phyloP scores from a whole-genome alignment of 2,329 filamentous ascomycete species.

The Tothia fuscella region DNA sequence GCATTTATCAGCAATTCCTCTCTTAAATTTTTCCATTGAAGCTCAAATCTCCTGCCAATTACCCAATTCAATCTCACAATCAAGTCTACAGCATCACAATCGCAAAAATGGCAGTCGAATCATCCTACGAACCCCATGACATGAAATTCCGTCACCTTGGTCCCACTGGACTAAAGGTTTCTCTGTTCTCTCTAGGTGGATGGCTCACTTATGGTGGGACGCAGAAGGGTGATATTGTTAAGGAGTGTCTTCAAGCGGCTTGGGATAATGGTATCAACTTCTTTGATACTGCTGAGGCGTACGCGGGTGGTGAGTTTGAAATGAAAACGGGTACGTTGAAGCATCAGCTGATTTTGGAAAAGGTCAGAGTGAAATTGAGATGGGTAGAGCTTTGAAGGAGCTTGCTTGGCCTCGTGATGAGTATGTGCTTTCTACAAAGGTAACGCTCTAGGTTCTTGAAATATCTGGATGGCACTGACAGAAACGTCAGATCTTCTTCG shows the following conservation, averaged over 20 bases:
- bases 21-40: no score
- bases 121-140: conserved; percentile 38
- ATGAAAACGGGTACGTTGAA: conserved; percentile 46
- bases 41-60: no score
- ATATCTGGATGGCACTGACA: conserved; percentile 4
- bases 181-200: conserved; percentile 37
- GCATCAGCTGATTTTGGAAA: no score
- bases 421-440: conserved; percentile 24
- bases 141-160: conserved; percentile 35
- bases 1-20: no score
- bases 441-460: no score
- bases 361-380: conserved; percentile 48
- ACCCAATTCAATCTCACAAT: no score
- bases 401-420: conserved; percentile 36
- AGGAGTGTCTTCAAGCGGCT: conserved; percentile 38
- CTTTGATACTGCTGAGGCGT: conserved; percentile 28
- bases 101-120: conserved; percentile 13
- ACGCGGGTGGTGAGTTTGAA: conserved; percentile 33
- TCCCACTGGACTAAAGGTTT: conserved; percentile 37
- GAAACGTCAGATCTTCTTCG: conserved; percentile 30
- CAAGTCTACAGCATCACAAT: no score
- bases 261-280: conserved; percentile 40
- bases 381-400: conserved; percentile 38
- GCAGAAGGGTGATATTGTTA: conserved; percentile 37
- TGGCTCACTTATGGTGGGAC: conserved; percentile 38